Percentiles rank a stretch among this genome's conserved stretches.
Conservation (phyloP, 2,329 filamentous ascomycete genomes). For the Bipolaris sorokiniana region DNA sequence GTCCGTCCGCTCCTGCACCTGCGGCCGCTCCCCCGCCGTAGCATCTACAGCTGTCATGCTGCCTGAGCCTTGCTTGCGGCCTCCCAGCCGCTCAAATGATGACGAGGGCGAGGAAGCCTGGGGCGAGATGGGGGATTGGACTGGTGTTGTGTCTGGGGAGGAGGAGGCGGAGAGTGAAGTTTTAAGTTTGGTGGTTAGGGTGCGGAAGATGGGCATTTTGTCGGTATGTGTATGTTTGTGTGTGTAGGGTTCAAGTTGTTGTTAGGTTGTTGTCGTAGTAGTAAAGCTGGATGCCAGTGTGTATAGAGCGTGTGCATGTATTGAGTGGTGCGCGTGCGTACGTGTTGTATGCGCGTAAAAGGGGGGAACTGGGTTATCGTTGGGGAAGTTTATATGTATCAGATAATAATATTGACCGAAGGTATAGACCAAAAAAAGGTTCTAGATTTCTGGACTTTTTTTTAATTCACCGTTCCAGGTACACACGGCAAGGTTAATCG, state of each 20-base stretch:
- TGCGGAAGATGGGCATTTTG: conserved; percentile 41
- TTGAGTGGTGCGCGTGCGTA: background rate
- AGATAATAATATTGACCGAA: too few relatives aligned
- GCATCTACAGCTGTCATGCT: conserved; percentile 2
- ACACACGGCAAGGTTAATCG: too few relatives aligned
- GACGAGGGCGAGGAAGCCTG: conserved; percentile 11
- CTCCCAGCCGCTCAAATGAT: conserved; percentile 34
- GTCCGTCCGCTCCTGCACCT: conserved; percentile 24
- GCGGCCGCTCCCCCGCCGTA: conserved; percentile 18
- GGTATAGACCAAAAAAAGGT: too few relatives aligned
- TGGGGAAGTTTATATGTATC: too few relatives aligned
- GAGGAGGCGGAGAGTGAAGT: conserved; percentile 35
- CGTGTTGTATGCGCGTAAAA: background rate
- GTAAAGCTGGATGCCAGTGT: background rate
- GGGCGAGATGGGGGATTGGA: conserved; percentile 23
- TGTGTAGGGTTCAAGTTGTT: background rate
- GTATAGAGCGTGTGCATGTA: conserved; percentile 10
- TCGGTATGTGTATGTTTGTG: background rate
- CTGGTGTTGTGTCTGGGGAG: conserved; percentile 29
- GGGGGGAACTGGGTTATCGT: background rate
- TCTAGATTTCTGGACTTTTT: background rate
- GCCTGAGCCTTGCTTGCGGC: conserved; percentile 24
- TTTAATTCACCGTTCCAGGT: background rate
- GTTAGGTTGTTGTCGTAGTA: background rate
- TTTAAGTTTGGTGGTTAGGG: conserved; percentile 40